Percentiles rank a stretch among this genome's conserved stretches.
Conservation (phyloP, 2,329 filamentous ascomycete genomes). For the Neonectria ditissima region DNA sequence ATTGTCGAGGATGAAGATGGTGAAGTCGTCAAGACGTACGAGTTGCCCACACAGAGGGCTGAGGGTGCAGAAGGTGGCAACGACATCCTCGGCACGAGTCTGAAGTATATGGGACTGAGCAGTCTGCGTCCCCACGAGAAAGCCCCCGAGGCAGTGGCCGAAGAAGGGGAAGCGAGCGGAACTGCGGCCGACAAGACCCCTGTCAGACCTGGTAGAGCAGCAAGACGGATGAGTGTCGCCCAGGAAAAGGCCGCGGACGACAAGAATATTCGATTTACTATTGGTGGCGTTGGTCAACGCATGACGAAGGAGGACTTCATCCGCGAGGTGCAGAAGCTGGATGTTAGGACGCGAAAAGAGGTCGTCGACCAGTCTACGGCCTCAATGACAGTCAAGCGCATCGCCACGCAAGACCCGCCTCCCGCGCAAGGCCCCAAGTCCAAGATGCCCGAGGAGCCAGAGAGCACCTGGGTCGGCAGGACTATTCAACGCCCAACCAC, state of each 20-base stretch:
- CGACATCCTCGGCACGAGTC: slow-evolving; percentile 56
- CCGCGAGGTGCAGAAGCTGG: slow-evolving; percentile 77
- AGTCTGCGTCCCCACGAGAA: slow-evolving; percentile 58
- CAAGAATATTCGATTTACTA: slow-evolving; percentile 79
- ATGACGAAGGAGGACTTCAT: slow-evolving; percentile 88
- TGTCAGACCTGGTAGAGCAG: slow-evolving; percentile 62
- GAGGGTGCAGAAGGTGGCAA: slow-evolving; percentile 50
- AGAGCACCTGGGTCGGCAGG: slow-evolving; percentile 22
- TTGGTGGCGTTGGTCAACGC: slow-evolving; percentile 76
- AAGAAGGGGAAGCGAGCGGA: slow-evolving; percentile 48
- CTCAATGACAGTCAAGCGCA: slow-evolving; percentile 60
- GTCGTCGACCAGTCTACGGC: slow-evolving; percentile 65
- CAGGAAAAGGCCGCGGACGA: slow-evolving; percentile 72
- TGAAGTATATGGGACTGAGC: slow-evolving; percentile 68
- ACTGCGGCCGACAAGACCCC: slow-evolving; percentile 51
- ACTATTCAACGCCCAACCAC: slow-evolving; percentile 8
- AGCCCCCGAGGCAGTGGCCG: slow-evolving; percentile 44
- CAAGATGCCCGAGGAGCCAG: slow-evolving; percentile 37
- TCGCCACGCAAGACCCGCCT: slow-evolving; percentile 58
- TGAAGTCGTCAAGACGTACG: slow-evolving; percentile 87
- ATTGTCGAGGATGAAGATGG: slow-evolving; percentile 90
- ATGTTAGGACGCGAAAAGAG: slow-evolving; percentile 71
- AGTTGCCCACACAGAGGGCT: slow-evolving; percentile 70
- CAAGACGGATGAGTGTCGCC: slow-evolving; percentile 54
- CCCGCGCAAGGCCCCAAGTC: slow-evolving; percentile 31